phyloP scores from a whole-genome alignment of 176 grass and related monocot genomes.

The Avena atlantica region DNA sequence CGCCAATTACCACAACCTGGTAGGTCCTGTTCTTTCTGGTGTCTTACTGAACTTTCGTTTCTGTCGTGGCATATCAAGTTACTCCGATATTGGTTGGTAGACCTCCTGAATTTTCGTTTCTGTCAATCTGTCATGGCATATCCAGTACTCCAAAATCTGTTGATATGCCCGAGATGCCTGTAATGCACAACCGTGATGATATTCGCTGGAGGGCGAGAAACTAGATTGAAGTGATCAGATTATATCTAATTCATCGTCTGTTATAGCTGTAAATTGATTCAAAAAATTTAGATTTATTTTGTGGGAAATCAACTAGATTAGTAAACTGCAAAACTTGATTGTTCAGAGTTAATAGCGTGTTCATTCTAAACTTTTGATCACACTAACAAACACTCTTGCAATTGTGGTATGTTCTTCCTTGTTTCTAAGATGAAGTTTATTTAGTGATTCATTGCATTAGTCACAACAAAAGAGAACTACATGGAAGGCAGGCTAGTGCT shows the following conservation, averaged over 20 bases:
- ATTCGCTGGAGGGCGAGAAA: neutral
- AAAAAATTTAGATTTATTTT: too few species aligned
- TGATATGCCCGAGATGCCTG: neutral
- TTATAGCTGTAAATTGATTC: neutral
- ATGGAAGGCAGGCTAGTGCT: neutral
- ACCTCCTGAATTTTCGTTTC: neutral
- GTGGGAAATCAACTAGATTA: neutral
- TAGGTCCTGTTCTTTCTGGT: conserved; percentile 24
- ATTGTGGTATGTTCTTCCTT: neutral
- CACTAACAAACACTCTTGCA: neutral
- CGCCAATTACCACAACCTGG: conserved; percentile 87
- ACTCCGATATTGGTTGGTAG: neutral
- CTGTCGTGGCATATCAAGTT: neutral
- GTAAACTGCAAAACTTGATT: neutral
- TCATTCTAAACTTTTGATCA: neutral
- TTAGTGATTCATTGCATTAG: neutral
- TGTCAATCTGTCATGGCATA: neutral
- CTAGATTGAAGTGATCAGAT: neutral
- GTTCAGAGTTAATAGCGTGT: neutral
- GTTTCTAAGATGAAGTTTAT: neutral
- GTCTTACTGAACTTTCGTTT: neutral
- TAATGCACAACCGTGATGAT: neutral
- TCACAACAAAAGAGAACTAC: neutral
- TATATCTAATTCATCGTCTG: neutral
- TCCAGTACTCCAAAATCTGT: neutral